Conservation (phyloP, 1,284 basidiomycete genomes). For the Cutaneotrichosporon cavernicola region DNA sequence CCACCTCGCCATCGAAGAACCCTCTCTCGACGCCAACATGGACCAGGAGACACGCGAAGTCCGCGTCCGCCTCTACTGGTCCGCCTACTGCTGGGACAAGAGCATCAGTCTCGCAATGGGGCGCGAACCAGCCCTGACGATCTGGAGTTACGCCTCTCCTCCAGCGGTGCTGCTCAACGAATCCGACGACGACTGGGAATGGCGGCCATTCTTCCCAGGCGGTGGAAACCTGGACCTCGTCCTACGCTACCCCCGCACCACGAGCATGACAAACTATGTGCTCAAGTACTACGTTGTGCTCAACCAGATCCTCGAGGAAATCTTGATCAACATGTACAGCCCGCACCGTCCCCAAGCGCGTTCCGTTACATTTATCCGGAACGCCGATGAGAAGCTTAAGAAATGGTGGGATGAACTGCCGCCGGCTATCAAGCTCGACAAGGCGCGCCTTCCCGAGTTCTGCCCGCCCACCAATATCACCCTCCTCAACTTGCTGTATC, state of each 20-base stretch:
- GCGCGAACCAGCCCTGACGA: slow-evolving; percentile 25
- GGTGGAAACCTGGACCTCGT: slow-evolving; percentile 19
- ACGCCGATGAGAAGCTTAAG: slow-evolving; percentile 17
- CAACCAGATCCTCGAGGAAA: slow-evolving; percentile 31
- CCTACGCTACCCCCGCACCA: slow-evolving; percentile 20
- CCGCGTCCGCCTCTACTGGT: slow-evolving; percentile 29
- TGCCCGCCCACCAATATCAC: slow-evolving; percentile 27
- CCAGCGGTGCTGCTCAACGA: slow-evolving; percentile 18
- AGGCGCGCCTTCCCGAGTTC: slow-evolving; percentile 22
- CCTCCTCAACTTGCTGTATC: slow-evolving; percentile 28
- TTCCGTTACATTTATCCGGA: slow-evolving; percentile 23
- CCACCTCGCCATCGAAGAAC: slow-evolving; percentile 30
- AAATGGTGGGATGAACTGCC: slow-evolving; percentile 21
- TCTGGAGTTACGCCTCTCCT: slow-evolving; percentile 13
- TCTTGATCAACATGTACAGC: slow-evolving; percentile 34
- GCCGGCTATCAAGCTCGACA: slow-evolving; percentile 12
- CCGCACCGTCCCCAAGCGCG: slow-evolving; percentile 31
- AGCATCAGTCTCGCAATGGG: slow-evolving; percentile 27
- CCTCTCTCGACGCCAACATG: slow-evolving; percentile 24
- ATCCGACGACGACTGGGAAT: slow-evolving; percentile 23
- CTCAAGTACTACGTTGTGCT: slow-evolving; percentile 23
- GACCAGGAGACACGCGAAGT: slow-evolving; percentile 28
- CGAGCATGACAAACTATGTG: slow-evolving; percentile 18
- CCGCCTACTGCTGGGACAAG: slow-evolving; percentile 31
- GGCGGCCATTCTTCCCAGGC: slow-evolving; percentile 20